Percentiles rank a stretch among this genome's conserved stretches.
Evolutionary conservation across 768 basidiomycete species (phyloP).

Genomic region (Russula sp.): DNA sequence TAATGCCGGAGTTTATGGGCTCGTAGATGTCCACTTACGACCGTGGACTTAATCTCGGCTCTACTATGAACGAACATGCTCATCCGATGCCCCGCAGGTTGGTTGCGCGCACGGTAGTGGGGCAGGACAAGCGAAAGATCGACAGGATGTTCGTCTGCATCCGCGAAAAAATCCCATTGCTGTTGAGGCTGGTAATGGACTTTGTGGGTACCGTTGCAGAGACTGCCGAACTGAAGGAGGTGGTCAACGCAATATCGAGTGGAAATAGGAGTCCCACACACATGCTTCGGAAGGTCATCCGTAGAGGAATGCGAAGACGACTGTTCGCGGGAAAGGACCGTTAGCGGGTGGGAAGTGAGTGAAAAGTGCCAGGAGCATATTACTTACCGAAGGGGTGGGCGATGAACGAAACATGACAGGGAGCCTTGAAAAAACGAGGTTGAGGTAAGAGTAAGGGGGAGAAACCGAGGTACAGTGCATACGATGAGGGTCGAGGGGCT

Average conservation of each 20-base stretch:
- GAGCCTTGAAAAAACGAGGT: neutral
- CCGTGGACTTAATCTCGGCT: constrained; percentile 62
- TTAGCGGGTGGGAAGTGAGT: neutral
- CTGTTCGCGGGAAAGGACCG: constrained; percentile 1
- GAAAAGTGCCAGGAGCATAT: too few species aligned
- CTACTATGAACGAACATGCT: constrained; percentile 60
- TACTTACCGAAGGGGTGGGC: constrained; percentile 12
- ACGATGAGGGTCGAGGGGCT: neutral
- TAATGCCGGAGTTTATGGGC: neutral
- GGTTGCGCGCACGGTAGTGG: constrained; percentile 72
- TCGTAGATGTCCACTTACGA: constrained; percentile 49
- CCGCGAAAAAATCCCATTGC: constrained; percentile 61
- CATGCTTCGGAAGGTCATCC: constrained; percentile 23
- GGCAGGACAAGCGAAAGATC: constrained; percentile 70
- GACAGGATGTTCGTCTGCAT: constrained; percentile 50
- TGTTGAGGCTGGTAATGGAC: constrained; percentile 31
- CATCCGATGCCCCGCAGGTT: constrained; percentile 70
- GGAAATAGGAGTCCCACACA: neutral
- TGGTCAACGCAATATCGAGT: neutral
- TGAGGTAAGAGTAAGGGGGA: neutral
- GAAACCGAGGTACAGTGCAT: neutral
- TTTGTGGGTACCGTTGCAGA: constrained; percentile 27
- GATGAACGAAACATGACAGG: constrained; percentile 18
- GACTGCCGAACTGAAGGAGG: constrained; percentile 8
- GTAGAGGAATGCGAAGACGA: constrained; percentile 19